Evolutionary conservation across 768 basidiomycete genomes (phyloP).

Genomic region (Mycena olivaceomarginata): DNA sequence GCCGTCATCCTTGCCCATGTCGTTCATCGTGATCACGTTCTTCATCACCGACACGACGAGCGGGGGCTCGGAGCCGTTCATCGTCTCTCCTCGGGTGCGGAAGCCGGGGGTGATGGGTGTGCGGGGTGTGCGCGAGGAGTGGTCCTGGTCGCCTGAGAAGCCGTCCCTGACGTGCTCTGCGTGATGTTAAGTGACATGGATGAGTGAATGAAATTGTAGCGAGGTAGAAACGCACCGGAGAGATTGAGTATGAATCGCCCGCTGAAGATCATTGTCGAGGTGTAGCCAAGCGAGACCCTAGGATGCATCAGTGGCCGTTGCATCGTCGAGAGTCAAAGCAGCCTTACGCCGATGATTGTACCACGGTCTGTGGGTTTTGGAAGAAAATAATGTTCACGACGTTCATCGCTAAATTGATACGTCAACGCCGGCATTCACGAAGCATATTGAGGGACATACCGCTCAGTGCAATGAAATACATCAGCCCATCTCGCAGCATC

Average conservation of each 20-base stretch:
- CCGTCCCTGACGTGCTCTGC: not conserved
- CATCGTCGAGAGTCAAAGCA: not conserved
- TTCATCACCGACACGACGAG: not conserved
- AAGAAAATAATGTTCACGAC: not conserved
- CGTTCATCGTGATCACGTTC: not conserved
- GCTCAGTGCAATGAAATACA: not conserved
- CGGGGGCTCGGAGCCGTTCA: not conserved
- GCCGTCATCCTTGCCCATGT: not conserved
- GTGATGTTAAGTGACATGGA: not conserved
- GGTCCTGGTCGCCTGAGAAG: not conserved
- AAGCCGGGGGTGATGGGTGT: not conserved
- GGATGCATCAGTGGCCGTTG: not conserved
- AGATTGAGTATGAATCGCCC: not conserved
- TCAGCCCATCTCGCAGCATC: not conserved
- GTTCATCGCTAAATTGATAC: not conserved
- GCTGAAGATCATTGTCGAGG: not conserved
- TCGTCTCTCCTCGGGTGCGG: too few species aligned
- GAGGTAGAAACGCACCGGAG: not conserved
- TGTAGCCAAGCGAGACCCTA: not conserved
- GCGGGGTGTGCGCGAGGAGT: not conserved
- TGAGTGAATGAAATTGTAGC: not conserved
- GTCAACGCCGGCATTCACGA: too few species aligned
- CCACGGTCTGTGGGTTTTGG: not conserved
- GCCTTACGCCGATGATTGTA: not conserved
- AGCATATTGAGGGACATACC: not conserved